Percentiles rank a stretch among this genome's conserved stretches.
Evolutionary conservation across 495 filamentous ascomycete species (phyloP).

Genomic region (Podospora comata): DNA sequence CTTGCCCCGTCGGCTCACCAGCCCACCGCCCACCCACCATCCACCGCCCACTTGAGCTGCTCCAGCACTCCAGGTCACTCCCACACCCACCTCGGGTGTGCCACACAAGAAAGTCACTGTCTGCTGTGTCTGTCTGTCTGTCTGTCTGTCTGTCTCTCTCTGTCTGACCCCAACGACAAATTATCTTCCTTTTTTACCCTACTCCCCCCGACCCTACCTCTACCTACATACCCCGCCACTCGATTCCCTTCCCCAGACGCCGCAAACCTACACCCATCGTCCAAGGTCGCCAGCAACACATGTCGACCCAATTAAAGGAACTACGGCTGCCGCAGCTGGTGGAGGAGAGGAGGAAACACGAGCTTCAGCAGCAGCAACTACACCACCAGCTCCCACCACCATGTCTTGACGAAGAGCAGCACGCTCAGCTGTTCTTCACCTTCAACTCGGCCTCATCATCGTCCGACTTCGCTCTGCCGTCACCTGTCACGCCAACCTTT

Average conservation of each 20-base stretch:
- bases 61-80: not conserved
- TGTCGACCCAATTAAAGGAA: constrained; percentile 52
- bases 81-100: not conserved
- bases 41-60: not conserved
- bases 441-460: constrained; percentile 53
- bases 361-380: constrained; percentile 27
- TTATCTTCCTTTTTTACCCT: constrained; percentile 12
- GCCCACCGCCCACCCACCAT: not conserved
- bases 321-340: constrained; percentile 51
- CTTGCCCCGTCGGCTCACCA: not conserved
- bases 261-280: constrained; percentile 1
- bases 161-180: constrained; percentile 19
- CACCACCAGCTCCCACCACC: constrained; percentile 28
- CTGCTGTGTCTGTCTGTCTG: not conserved
- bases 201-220: constrained; percentile 8
- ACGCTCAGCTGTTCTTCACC: constrained; percentile 32
- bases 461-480: constrained; percentile 58
- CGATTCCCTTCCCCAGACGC: not conserved
- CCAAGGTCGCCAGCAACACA: constrained; percentile 19
- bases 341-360: constrained; percentile 48
- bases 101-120: constrained; percentile 1
- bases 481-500: constrained; percentile 61
- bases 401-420: constrained; percentile 27
- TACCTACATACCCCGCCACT: constrained; percentile 2
- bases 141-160: not conserved